A percentile compares a stretch with the other conserved stretches of the same genome.
phyloP scores from a whole-genome alignment of 1,139 yeast genomes.

The Yarrowia galli region DNA sequence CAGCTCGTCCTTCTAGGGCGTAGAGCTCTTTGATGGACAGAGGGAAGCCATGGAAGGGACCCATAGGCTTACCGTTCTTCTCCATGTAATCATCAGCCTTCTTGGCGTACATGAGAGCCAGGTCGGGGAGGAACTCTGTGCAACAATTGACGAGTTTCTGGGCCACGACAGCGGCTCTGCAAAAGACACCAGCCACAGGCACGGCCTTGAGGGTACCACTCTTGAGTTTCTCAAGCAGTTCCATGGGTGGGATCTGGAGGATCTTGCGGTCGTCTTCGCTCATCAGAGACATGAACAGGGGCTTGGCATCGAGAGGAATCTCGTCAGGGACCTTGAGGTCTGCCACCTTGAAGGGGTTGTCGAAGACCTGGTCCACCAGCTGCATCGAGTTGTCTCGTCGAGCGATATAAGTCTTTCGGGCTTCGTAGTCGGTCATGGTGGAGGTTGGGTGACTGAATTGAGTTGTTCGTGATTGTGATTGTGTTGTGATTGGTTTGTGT shows the following conservation, averaged over 20 bases:
- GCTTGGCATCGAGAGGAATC: constrained; percentile 47
- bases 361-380: constrained; percentile 46
- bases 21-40: constrained; percentile 78
- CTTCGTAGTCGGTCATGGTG: constrained; percentile 28
- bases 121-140: constrained; percentile 63
- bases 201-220: constrained; percentile 55
- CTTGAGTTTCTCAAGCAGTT: constrained; percentile 54
- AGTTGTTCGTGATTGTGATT: not conserved
- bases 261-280: constrained; percentile 46
- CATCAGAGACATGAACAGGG: constrained; percentile 44
- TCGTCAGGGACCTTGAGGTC: constrained; percentile 46
- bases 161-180: constrained; percentile 65
- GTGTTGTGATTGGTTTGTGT: not conserved
- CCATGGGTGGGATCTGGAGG: constrained; percentile 47
- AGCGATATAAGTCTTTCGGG: constrained; percentile 38
- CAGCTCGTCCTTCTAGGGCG: constrained; percentile 56
- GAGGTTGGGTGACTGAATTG: not conserved
- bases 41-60: constrained; percentile 84
- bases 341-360: constrained; percentile 44
- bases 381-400: constrained; percentile 47
- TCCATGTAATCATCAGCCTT: constrained; percentile 60
- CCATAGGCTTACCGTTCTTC: constrained; percentile 65
- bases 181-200: constrained; percentile 59
- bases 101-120: constrained; percentile 63
- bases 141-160: constrained; percentile 68